Conservation (phyloP, 306 rosid genomes). For the Luffa aegyptiaca region DNA sequence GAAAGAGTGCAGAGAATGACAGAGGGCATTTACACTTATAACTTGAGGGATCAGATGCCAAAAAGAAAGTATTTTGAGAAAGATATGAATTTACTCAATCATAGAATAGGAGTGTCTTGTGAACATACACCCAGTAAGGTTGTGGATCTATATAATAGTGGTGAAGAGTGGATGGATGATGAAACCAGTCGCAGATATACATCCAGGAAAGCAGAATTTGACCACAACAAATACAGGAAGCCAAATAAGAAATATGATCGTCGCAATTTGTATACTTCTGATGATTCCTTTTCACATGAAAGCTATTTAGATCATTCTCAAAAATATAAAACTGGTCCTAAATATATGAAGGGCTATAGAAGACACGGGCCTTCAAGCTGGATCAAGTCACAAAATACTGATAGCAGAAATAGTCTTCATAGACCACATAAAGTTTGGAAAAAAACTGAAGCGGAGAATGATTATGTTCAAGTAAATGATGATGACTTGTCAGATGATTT, state of each 20-base stretch:
- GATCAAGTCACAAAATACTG: conserved; percentile 37
- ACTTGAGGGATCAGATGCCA: conserved; percentile 33
- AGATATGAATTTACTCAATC: conserved; percentile 24
- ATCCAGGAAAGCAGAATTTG: conserved; percentile 34
- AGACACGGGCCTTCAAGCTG: conserved; percentile 46
- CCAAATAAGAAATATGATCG: conserved; percentile 24
- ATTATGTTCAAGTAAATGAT: conserved; percentile 29
- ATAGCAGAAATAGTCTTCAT: conserved; percentile 37
- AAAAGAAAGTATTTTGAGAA: conserved; percentile 54
- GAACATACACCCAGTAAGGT: conserved; percentile 41
- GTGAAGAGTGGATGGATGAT: conserved; percentile 57
- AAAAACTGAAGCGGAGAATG: conserved; percentile 43
- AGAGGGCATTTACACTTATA: conserved; percentile 31
- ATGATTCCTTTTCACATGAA: conserved; percentile 38
- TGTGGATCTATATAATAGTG: conserved; percentile 36
- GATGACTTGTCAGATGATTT: conserved; percentile 51
- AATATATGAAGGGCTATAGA: conserved; percentile 35
- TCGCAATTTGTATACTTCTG: conserved; percentile 36
- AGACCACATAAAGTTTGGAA: conserved; percentile 60
- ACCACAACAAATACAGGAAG: conserved; percentile 33
- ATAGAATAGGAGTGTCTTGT: conserved; percentile 31
- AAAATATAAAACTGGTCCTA: conserved; percentile 38
- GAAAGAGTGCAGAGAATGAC: conserved; percentile 35
- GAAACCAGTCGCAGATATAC: conserved; percentile 30
- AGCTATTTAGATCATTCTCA: conserved; percentile 25